These are phyloP conservation scores for Coemansia sp. DNA, from an alignment of 192 early-diverging fungal genomes.

Conservation along the genomic window DNA sequence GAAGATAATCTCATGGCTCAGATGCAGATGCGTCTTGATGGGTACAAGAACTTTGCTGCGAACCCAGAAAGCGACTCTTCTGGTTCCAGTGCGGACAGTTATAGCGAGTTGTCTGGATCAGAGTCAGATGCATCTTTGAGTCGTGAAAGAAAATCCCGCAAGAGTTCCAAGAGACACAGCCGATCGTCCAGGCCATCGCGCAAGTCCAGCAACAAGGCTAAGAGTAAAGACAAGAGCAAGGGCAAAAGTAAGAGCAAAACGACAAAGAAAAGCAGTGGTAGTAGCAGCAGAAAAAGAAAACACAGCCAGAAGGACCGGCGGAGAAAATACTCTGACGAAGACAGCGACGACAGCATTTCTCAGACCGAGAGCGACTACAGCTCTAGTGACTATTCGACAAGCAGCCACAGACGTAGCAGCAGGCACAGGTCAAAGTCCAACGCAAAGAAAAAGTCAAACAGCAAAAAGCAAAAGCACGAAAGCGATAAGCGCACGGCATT, in stretches of 20 bases:
- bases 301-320: conserved; percentile 12
- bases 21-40: conserved; percentile 24
- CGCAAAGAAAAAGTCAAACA: background rate
- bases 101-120: conserved; percentile 14
- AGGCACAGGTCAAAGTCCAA: background rate
- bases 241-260: conserved; percentile 29
- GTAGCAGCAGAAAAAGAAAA: conserved; percentile 11
- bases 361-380: background rate
- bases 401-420: conserved; percentile 1
- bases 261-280: conserved; percentile 22
- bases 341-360: background rate
- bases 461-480: background rate
- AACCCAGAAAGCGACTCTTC: conserved; percentile 10
- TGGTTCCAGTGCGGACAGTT: conserved; percentile 9
- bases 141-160: conserved; percentile 18
- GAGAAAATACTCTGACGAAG: conserved; percentile 23
- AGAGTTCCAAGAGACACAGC: conserved; percentile 9
- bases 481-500: background rate
- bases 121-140: conserved; percentile 21
- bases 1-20: conserved; percentile 37
- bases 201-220: conserved; percentile 8
- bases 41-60: background rate
- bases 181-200: conserved; percentile 21
- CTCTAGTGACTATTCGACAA: conserved; percentile 4
- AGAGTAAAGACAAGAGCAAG: conserved; percentile 10